Base-by-base conservation (phyloP, 805 yeast species). In the Wickerhamiella kurtzmanii region DNA sequence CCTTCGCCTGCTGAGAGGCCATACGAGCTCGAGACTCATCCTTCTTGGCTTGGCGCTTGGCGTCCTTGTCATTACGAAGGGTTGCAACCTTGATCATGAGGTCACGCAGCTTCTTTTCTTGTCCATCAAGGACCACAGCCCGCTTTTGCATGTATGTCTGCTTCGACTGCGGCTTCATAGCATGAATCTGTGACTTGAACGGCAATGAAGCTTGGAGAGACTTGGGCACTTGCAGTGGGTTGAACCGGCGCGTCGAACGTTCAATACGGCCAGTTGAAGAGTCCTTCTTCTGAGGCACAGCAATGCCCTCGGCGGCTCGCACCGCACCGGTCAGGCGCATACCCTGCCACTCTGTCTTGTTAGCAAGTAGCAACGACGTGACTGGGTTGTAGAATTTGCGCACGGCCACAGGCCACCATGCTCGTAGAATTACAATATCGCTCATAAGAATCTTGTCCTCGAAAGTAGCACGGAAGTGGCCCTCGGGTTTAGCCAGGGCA, bases 401-500 rank as follows among this genome's bases (percentile, higher is more conserved):
- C 15, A 92, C 83, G 53, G 75, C 79, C 36, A 92, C 94, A 1
- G 97, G 97, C 62, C 87, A 88, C 98, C 98, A 92, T 2, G 97
- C 88, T 62, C 95, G 80, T 62, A 92, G 68, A 57, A 89, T 80
- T 15, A 92, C 75, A 46, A 85, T 82, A 64, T 92, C 98, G 40
- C 62, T 55, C 79, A 92, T 73, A 47, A 89, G 72, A 36, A 89
- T 76, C 66, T 88, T 89, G 63, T 92, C 99, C 65, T 92, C 99
- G 64, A 92, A 92, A 1, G 96, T 80, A 11, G 98, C 99, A 61
- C 99, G 77, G 71, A 74, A 94, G 63, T 82, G 80, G 11, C 99
- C 99, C 44, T 89, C 97, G 0, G 96, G 96, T 56, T 83, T 82
- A 8, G 95, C 76, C 51, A 92, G 70, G 0, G 97, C 98, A 53